Base-by-base conservation (phyloP, 495 filamentous ascomycete species). In the Barbatosphaeria neglecta region DNA sequence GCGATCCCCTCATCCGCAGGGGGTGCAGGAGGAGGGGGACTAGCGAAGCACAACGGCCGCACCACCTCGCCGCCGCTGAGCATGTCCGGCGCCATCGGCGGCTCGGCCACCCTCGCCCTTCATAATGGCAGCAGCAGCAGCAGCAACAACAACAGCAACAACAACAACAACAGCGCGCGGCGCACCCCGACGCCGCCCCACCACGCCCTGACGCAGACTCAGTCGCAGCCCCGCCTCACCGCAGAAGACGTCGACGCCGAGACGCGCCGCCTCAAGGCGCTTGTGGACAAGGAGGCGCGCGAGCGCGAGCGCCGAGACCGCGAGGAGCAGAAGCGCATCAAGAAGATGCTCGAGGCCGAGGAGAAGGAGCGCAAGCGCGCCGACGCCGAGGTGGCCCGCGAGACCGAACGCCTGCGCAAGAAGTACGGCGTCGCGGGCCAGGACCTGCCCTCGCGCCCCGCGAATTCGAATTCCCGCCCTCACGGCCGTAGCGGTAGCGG, bases 331-430 rank as follows among this genome's bases (percentile, higher is more conserved):
- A 75, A 77, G 48, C 79, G 80, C 41, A 83, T 83, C 39, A 80
- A 82, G 63, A 80, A 75, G 56, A 83, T 90, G 70, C 73, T 93
- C 2, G 83, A 86, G 35, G 78, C 83, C 5, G 88, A 95, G 62
- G 83, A 86, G 23, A 77, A 78, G 28, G 79, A 82, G 24, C 74
- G 72, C 0, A 70, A 71, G n/a, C 66, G 71, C 22, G 76, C 76
- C 22, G 76, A 94, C 45, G 77, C 74, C 2, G 87, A 87, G 51
- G 68, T 96, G 13, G 83, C 86, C 19, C 78, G 79, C 46, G 92
- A 97, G 63, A 97, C 92, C 0, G 84, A 90, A 55, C 73, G 90
- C 3, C 62, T 98, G 9, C 74, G 81, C 38, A 76, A 75, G 51
- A 51, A 84, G 44, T 95, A 90, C 56, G 87, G 85, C 28, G 70